Evolutionary conservation across 2,329 filamentous ascomycete genomes (phyloP), one percentile per base, ranked within the genome.

Genomic region (Akanthomyces uredinophilus): DNA sequence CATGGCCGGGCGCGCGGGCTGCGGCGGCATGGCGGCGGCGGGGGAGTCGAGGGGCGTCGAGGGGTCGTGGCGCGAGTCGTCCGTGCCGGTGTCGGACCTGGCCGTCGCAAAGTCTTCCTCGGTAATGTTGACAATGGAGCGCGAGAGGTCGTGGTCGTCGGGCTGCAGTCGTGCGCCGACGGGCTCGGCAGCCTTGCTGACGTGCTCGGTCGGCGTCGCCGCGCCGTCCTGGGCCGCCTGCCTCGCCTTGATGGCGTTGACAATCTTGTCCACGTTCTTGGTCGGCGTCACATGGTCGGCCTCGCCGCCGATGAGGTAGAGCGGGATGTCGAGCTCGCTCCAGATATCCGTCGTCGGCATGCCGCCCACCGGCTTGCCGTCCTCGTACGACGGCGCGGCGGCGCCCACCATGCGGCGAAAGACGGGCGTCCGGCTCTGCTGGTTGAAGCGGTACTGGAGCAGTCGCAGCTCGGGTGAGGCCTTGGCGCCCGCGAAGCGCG

Each of bases 321-420:
- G 80, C 0, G 94, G 93, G 1, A 90, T 78, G 20, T 86, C 74
- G 16, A 97, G 78, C 8, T 84, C 85, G 27, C 81, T 79, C 95
- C 95, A 98, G 1, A 86, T 77, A 6, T 87, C 81, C 65, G 82
- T 74, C 0, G 89, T 87, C 2, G 92, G 88, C 10, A 96, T 73
- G 1, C 91, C 91, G 4, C 87, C 86, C 10, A 72, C 70, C 0
- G 84, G 74, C 29, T 79, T 72, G 1, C 82, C 84, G 8, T 79
- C 70, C 4, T 79, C 72, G 63, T 87, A 88, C 0, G 73, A 75
- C 0, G 91, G 88, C 27, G 95, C 78, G 56, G 82, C 81, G 0
- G 92, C 91, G 73, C 82, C 86, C 0, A 88, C 87, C 86, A 96
- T 92, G 44, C 92, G 86, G 66, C 90, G 85, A 83, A 91, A 96